A percentile compares a stretch with the other conserved stretches of the same genome.
Evolutionary conservation across 768 basidiomycete genomes (phyloP).

Genomic region (Pleurotus sapidus): DNA sequence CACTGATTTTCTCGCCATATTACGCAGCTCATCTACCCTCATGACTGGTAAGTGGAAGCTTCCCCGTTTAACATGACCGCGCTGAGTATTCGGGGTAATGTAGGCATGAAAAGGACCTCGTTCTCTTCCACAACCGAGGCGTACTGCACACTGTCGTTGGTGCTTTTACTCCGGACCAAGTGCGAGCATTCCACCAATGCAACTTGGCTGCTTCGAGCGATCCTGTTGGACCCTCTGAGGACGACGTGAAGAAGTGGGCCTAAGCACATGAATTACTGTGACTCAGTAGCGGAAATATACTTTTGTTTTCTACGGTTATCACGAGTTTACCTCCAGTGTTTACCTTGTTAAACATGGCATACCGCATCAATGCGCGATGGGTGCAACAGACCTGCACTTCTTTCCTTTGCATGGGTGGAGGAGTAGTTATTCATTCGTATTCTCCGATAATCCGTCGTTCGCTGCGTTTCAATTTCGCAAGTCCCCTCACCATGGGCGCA

Average conservation of each 20-base stretch:
- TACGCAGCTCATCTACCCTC: conserved; percentile 74
- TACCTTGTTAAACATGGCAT: too few relatives aligned
- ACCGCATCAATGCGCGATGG: too few relatives aligned
- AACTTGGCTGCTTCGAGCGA: conserved; percentile 81
- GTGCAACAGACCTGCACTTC: too few relatives aligned
- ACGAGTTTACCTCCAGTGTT: too few relatives aligned
- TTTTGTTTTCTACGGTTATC: too few relatives aligned
- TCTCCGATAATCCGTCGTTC: too few relatives aligned
- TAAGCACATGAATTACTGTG: conserved; percentile 15
- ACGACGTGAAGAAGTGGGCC: conserved; percentile 65
- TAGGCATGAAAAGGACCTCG: conserved; percentile 60
- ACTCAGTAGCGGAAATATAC: too few relatives aligned
- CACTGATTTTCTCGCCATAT: background rate
- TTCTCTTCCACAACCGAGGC: conserved; percentile 86
- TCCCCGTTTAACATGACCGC: background rate
- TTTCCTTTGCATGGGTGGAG: too few relatives aligned
- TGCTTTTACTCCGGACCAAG: conserved; percentile 63
- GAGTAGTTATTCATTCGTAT: too few relatives aligned
- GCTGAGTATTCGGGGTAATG: background rate
- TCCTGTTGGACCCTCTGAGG: conserved; percentile 62
- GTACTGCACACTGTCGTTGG: conserved; percentile 81
- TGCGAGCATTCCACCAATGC: conserved; percentile 82
- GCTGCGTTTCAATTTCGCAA: too few relatives aligned
- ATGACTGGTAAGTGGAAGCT: conserved; percentile 62
- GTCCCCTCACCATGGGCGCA: too few relatives aligned